Base-by-base conservation (phyloP, 345 rosid species). In the Turnera subulata region DNA sequence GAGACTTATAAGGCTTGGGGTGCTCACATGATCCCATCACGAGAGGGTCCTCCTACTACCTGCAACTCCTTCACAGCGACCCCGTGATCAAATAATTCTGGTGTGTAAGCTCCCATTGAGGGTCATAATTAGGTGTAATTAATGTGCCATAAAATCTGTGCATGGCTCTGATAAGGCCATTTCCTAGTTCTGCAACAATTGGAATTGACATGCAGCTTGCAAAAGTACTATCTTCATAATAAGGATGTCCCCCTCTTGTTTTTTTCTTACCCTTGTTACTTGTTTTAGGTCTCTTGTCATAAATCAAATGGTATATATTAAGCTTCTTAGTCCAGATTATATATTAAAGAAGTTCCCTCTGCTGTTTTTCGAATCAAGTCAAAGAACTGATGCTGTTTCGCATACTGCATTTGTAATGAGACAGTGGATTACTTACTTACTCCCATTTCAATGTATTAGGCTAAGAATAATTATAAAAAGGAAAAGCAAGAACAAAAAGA, bases 51-150 rank as follows among this genome's bases (percentile, higher is more conserved):
- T 22, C 26, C 52, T 11, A 5, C 26, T 11, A 16, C 35, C 33
- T 29, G 60, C 39, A 55, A 32, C 24, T 12, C 25, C 8, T 46
- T 18, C 64, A 55, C 22, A 64, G 62, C 14, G 57, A 58, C 43
- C 61, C 53, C 65, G 69, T 70, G 70, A 70, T 54, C 53, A 59
- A 47, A 55, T 55, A 59, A 55, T 53, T 37, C 26, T 19, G 26
- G 26, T 1, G 1, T 0, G 24, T 9, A 48, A 13, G 45, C n/a
- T 20, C 25, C 5, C 26, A 49, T 12, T 22, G n/a, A 23, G n/a
- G 20, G 52, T 48, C 12, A 0, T 49, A 5, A 24, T 24, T 2
- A 26, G 6, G 54, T 50, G 24, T 22, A 25, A 24, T 49, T 22
- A 21, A 23, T 13, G 26, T 14, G 15, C 0, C 3, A 11, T 22